These are phyloP conservation scores for Russula griseocarnosa DNA, from an alignment of 768 basidiomycete genomes.

Conservation along the genomic window DNA sequence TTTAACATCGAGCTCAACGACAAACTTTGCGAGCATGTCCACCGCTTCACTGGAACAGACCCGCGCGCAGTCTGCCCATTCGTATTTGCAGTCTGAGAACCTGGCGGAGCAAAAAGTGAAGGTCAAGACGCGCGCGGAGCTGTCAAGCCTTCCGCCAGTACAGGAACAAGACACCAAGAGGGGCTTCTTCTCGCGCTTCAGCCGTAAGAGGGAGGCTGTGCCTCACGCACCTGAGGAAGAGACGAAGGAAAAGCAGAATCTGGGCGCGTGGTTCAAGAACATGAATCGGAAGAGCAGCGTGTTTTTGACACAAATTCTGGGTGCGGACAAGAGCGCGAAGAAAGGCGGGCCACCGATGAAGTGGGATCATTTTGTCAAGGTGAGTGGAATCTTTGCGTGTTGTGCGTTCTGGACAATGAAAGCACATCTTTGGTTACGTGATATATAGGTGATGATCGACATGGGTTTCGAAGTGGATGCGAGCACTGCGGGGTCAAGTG, in stretches of 20 bases:
- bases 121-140: constrained; percentile 64
- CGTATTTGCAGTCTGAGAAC: constrained; percentile 58
- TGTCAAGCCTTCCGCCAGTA: constrained; percentile 48
- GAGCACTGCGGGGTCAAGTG: constrained; percentile 35
- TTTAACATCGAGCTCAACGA: constrained; percentile 28
- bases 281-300: constrained; percentile 29
- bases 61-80: constrained; percentile 63
- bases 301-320: constrained; percentile 29
- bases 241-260: constrained; percentile 38
- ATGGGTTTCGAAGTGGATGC: constrained; percentile 35
- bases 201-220: constrained; percentile 37
- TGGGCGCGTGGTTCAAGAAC: constrained; percentile 25
- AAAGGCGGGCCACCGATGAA: constrained; percentile 32
- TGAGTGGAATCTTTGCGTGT: background rate
- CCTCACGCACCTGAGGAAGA: constrained; percentile 23
- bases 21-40: constrained; percentile 34
- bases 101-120: constrained; percentile 53
- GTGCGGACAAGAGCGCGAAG: constrained; percentile 28
- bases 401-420: background rate
- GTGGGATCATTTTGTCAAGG: constrained; percentile 37
- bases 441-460: constrained; percentile 32
- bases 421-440: background rate
- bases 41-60: constrained; percentile 42
- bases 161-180: constrained; percentile 39
- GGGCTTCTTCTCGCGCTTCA: constrained; percentile 53